Percentiles rank a stretch among this genome's conserved stretches.
phyloP scores from a whole-genome alignment of 176 grass and related monocot species.

The Stipa capillata region DNA sequence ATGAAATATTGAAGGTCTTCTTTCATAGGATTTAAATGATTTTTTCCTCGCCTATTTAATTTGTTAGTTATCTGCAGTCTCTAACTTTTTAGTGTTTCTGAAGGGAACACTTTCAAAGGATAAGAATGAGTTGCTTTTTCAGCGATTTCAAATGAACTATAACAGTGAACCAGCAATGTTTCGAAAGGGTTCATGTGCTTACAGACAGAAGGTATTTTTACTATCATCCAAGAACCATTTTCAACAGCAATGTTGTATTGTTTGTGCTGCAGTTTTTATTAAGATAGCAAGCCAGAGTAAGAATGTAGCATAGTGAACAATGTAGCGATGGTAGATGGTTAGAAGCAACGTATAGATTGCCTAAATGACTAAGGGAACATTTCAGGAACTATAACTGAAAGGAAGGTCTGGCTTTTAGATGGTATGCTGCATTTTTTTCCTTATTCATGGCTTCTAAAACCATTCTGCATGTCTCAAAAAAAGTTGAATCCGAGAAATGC shows the following conservation, averaged over 20 bases:
- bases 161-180: slow-evolving; percentile 65
- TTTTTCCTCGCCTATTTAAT: slow-evolving; percentile 2
- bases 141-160: slow-evolving; percentile 84
- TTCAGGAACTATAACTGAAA: background rate
- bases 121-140: slow-evolving; percentile 87
- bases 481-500: background rate
- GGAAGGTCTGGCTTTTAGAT: background rate
- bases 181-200: slow-evolving; percentile 71
- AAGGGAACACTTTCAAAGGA: slow-evolving; percentile 83
- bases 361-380: background rate
- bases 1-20: slow-evolving; percentile 63
- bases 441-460: background rate
- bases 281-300: background rate
- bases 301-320: background rate
- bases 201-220: slow-evolving; percentile 36
- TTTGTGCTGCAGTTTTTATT: background rate
- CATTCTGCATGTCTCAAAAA: background rate
- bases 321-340: background rate
- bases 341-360: background rate
- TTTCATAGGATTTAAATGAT: background rate
- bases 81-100: slow-evolving; percentile 7
- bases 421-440: background rate
- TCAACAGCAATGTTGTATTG: background rate
- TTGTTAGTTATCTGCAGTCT: background rate
- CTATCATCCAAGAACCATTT: background rate